Conservation (phyloP, 2,329 filamentous ascomycete genomes). For the Sporothrix euskadiensis region DNA sequence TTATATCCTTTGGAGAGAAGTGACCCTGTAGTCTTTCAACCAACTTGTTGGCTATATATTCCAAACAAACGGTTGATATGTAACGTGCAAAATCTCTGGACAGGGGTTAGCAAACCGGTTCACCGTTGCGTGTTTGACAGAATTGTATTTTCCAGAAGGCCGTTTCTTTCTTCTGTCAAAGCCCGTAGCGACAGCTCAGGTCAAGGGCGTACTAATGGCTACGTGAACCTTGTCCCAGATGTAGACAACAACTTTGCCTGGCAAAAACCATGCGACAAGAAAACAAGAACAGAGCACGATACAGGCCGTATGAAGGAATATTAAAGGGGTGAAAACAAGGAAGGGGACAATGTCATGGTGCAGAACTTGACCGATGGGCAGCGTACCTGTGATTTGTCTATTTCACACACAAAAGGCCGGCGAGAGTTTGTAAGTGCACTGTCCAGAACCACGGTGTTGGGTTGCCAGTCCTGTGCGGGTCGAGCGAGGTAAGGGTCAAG, state of each 20-base stretch:
- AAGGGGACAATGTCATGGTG: background rate
- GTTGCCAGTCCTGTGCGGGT: background rate
- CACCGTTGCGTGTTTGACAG: background rate
- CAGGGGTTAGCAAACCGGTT: background rate
- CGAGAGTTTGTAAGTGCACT: background rate
- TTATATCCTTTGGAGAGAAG: background rate
- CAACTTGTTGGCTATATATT: background rate
- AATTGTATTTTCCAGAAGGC: background rate
- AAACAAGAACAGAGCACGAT: background rate
- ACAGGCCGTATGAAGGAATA: conserved; percentile 1
- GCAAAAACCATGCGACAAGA: background rate
- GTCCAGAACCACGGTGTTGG: conserved; percentile 18
- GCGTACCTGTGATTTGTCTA: background rate
- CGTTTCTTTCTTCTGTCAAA: background rate
- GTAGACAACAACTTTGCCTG: background rate
- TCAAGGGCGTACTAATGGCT: background rate
- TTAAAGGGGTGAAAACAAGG: background rate
- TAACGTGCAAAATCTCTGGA: background rate
- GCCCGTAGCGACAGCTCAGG: conserved; percentile 20
- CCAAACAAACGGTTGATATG: background rate
- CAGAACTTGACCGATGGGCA: background rate
- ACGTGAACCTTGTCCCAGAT: background rate
- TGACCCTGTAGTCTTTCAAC: background rate
- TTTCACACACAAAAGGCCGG: background rate
- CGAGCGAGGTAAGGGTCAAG: background rate